Evolutionary conservation across 768 basidiomycete species (phyloP), one percentile per base, ranked within the genome.

Genomic region (Lentinus tigrinus): DNA sequence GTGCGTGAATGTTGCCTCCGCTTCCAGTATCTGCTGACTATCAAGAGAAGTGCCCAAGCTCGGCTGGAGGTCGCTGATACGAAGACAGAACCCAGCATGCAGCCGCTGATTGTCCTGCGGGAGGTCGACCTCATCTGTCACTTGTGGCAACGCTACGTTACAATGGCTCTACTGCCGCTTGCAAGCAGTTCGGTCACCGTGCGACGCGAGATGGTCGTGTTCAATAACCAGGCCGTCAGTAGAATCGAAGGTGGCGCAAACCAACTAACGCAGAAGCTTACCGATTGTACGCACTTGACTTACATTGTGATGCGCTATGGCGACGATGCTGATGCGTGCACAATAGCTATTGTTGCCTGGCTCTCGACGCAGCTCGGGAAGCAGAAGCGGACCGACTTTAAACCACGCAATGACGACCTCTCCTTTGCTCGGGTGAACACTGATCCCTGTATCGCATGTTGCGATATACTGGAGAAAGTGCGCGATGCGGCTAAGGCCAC

Each of bases 381-480:
- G 71, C 97, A 99, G 71, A 98, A 98, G 77, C 90, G 88, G 67
- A 90, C 85, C 49, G 97, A 99, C 70, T 99, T 97, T 77, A 97
- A 96, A 72, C 97, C 97, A 11, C 85, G 89, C 37, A 95, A 98
- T 65, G 97, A 99, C 67, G 96, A 98, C 64, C 73, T 95, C 23
- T 95, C 95, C 0, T 98, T 98, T 71, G 93, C 94, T 3, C 78
- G 94, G 21, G 93, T 93, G 26, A 97, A 93, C 68, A 98, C 97
- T 0, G 96, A 98, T 62, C 95, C 97, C 0, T 98, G 95, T 69
- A 67, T 86, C 17, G 79, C 85, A 1, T 93, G 91, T 65, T 96
- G 95, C 67, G 93, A 96, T 17, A 81, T 80, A 31, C 74, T 99
- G 50, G 91, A 91, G 62, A 90, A 84, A 64, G 85, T 96, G 47